Evolutionary conservation across 768 basidiomycete genomes (phyloP), one percentile per base, ranked within the genome.

Genomic region (Grammothele lineata): DNA sequence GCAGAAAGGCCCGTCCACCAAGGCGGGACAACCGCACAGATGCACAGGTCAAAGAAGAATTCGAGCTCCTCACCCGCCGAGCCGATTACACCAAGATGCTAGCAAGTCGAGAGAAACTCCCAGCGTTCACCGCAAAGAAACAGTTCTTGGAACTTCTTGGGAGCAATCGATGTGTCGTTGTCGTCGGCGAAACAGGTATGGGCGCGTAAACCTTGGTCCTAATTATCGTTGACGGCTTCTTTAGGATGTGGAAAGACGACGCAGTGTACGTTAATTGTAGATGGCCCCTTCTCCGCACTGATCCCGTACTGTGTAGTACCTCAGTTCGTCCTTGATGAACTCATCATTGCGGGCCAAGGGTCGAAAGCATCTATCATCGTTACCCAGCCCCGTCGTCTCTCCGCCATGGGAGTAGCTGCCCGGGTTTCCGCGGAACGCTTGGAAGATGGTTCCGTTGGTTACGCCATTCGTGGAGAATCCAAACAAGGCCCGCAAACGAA

Each of bases 201-300:
- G 40, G 14, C 35, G 22, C 40, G 33, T 30, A n/a, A n/a, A n/a
- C n/a, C n/a, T n/a, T n/a, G n/a, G n/a, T n/a, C n/a, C n/a, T n/a
- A n/a, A n/a, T n/a, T n/a, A n/a, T n/a, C n/a, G n/a, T n/a, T n/a
- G n/a, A n/a, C n/a, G n/a, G n/a, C n/a, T 35, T 42, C 18, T 14
- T 48, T 37, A 77, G 87, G 93, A 40, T 91, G 86, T 41, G 93
- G 93, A 22, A 97, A 97, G 66, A 93, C 91, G 2, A 93, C 91
- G 0, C 91, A 93, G 59, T 59, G 87, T 90, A 56, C 49, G 74
- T 51, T n/a, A n/a, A n/a, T n/a, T n/a, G n/a, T n/a, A n/a, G n/a
- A n/a, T n/a, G n/a, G n/a, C n/a, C n/a, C n/a, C n/a, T n/a, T n/a
- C n/a, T n/a, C n/a, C n/a, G n/a, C n/a, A n/a, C n/a, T n/a, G n/a